Base-by-base conservation (phyloP, 1,139 yeast species). In the Suhomyces bribrorum region DNA sequence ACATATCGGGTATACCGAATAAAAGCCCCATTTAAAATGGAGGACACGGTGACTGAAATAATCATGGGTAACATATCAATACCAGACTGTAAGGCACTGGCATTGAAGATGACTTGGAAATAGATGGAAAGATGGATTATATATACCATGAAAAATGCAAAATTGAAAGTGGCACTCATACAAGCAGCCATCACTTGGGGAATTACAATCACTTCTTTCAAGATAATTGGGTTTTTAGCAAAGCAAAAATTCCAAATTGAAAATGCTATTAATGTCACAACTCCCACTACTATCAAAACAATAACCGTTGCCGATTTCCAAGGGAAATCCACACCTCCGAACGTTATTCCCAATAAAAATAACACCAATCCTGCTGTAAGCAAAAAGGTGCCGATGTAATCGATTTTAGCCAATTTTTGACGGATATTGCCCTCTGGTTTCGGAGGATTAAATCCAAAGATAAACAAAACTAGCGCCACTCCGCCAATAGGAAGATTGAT, bases 401-500 rank as follows among this genome's bases (percentile, higher is more conserved):
- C 86, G 37, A 79, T 59, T 34, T 54, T 50, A 23, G 47, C 48
- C 30, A 80, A 49, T 51, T 78, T 79, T 29, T 61, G 61, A 28
- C 51, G 52, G 31, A 73, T 45, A 31, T 62, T 57, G 4, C 77
- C 76, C 26, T 57, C 56, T 2, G 79, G 69, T 31, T 49, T 62
- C 11, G 83, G 83, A 12, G 88, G 86, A 30, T 74, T 66, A 59
- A 79, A 81, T n/a, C 75, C 67, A 31, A 68, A 50, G 6, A 66
- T 42, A 34, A 84, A 65, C 14, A 75, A 53, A 0, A 61, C 54
- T 13, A 74, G 59, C 1, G 85, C 81, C 4, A 73, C 45, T 0
- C 84, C 88, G 13, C 86, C 86, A 34, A 83, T 62, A 5, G 90
- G 88, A 42, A 85, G 59, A 54, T 83, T 84, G 50, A 85, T 71